A percentile compares a stretch with the other conserved stretches of the same genome.
Evolutionary conservation across 805 yeast species (phyloP).

Genomic region (Monosporozyma yasuniensis): DNA sequence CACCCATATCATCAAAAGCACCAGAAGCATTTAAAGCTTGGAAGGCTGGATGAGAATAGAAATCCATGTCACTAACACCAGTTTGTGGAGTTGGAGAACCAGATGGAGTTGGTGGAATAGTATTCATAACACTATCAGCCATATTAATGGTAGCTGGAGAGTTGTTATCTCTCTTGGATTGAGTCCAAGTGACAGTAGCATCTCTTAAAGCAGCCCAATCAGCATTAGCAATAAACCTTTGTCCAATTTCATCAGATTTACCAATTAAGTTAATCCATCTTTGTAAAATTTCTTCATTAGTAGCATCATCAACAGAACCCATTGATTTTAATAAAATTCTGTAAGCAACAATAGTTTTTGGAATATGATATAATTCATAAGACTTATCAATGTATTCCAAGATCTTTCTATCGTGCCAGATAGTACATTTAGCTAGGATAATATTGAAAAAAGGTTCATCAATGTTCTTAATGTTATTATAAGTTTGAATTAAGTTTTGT

Average conservation of each 20-base stretch:
- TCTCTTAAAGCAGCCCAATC: conserved; percentile 81
- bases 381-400: conserved; percentile 55
- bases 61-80: conserved; percentile 14
- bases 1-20: conserved; percentile 29
- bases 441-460: conserved; percentile 82
- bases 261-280: conserved; percentile 47
- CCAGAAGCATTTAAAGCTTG: conserved; percentile 33
- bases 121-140: conserved; percentile 4
- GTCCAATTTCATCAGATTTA: conserved; percentile 45
- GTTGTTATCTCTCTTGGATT: conserved; percentile 13
- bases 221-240: conserved; percentile 63
- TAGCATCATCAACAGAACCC: conserved; percentile 49
- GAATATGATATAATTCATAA: conserved; percentile 48
- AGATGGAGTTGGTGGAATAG: conserved; percentile 9
- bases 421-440: conserved; percentile 52
- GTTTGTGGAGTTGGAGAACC: conserved; percentile 9
- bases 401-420: conserved; percentile 60
- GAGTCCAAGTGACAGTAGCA: conserved; percentile 46
- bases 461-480: conserved; percentile 47
- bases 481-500: conserved; percentile 46
- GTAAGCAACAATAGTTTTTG: conserved; percentile 58
- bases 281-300: conserved; percentile 43
- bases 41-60: conserved; percentile 30
- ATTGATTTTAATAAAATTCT: conserved; percentile 65
- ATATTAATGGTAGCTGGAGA: conserved; percentile 4